Evolutionary conservation across 768 basidiomycete genomes (phyloP).

Genomic region (Coprinopsis cinerea): DNA sequence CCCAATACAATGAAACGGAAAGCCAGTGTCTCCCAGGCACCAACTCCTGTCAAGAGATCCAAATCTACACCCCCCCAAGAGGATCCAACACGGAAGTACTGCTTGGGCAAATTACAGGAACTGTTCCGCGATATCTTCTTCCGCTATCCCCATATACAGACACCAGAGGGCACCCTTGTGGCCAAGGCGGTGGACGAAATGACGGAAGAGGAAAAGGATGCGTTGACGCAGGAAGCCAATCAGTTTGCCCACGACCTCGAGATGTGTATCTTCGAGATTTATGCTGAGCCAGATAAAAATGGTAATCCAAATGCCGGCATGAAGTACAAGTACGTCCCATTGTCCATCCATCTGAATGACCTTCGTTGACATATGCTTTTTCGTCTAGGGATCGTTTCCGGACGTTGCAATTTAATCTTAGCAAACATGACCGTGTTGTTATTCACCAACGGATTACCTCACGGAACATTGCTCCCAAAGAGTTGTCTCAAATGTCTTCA

Average conservation of each 20-base stretch:
- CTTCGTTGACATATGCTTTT: constrained; percentile 9
- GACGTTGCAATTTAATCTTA: constrained; percentile 84
- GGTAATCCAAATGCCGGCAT: constrained; percentile 56
- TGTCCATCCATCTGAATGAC: background rate
- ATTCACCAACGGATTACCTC: constrained; percentile 77
- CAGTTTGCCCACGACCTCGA: constrained; percentile 71
- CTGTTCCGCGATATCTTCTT: constrained; percentile 66
- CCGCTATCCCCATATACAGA: constrained; percentile 56
- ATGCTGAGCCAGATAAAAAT: constrained; percentile 70
- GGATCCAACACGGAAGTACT: constrained; percentile 78
- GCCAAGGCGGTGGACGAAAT: constrained; percentile 48
- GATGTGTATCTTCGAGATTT: constrained; percentile 66
- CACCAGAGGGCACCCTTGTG: constrained; percentile 21
- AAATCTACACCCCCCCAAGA: constrained; percentile 33
- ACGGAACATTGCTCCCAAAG: constrained; percentile 57
- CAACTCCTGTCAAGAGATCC: constrained; percentile 18
- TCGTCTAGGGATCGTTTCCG: constrained; percentile 76
- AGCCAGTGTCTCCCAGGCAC: constrained; percentile 25
- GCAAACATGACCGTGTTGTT: constrained; percentile 70
- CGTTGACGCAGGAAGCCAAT: constrained; percentile 51
- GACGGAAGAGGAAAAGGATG: constrained; percentile 53
- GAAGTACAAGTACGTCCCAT: constrained; percentile 68
- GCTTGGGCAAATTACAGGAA: constrained; percentile 68
- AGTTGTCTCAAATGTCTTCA: constrained; percentile 79
- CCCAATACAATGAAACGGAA: constrained; percentile 49